Evolutionary conservation across 306 rosid genomes (phyloP).

Genomic region (Trifolium repens): DNA sequence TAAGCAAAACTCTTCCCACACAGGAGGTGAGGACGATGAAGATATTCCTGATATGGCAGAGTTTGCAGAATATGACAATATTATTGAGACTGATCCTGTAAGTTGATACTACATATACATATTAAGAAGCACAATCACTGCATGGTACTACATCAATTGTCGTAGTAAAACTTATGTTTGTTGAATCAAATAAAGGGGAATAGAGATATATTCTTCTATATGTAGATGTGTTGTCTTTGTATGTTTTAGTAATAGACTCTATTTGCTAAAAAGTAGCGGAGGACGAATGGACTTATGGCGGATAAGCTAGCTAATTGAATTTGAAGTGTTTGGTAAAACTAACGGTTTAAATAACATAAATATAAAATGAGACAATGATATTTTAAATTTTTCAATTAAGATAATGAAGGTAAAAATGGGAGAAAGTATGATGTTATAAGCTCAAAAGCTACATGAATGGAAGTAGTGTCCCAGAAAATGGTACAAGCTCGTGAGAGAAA

Average conservation of each 20-base stretch:
- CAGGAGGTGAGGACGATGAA: constrained; percentile 77
- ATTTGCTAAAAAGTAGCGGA: background rate
- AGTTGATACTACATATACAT: constrained; percentile 39
- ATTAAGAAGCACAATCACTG: background rate
- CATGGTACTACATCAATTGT: background rate
- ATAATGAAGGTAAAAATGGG: background rate
- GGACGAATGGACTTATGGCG: background rate
- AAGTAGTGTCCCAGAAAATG: background rate
- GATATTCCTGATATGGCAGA: constrained; percentile 94
- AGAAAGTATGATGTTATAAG: background rate
- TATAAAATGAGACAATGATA: background rate
- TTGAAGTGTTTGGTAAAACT: background rate
- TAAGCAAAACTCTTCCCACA: constrained; percentile 54
- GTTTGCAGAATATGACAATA: constrained; percentile 76
- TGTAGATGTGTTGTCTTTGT: constrained; percentile 1
- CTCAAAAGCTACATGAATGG: background rate
- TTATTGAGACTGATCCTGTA: constrained; percentile 82
- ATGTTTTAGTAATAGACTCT: background rate
- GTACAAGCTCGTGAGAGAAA: background rate
- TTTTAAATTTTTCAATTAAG: background rate
- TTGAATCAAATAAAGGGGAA: constrained; percentile 16
- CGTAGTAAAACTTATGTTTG: background rate
- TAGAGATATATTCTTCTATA: background rate
- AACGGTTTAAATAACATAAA: background rate
- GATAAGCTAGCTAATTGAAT: background rate